Percentiles rank a stretch among this genome's conserved stretches.
These are phyloP conservation scores for Tolypocladium sp. DNA, from an alignment of 2,329 filamentous ascomycete genomes.

Conservation along the genomic window DNA sequence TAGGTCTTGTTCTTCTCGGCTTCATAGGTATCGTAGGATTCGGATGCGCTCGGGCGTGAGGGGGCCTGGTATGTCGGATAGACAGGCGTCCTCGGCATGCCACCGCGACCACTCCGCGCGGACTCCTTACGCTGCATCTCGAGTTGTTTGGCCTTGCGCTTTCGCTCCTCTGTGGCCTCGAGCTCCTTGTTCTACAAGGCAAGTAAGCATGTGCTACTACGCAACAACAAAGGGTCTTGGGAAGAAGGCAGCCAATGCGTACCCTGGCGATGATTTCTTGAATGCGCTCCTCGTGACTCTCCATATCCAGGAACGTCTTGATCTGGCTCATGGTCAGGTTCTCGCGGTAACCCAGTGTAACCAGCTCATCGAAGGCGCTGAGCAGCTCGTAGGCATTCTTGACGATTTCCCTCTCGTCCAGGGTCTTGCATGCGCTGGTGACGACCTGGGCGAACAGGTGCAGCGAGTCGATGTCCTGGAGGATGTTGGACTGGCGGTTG, in stretches of 20 bases:
- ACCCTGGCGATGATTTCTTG: constrained; percentile 94
- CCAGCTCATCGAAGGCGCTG: constrained; percentile 93
- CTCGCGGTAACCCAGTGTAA: constrained; percentile 91
- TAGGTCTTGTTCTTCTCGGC: constrained; percentile 93
- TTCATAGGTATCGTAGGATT: constrained; percentile 89
- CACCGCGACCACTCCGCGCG: constrained; percentile 61
- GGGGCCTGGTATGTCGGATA: constrained; percentile 88
- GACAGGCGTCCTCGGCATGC: constrained; percentile 63
- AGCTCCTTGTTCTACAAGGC: constrained; percentile 82
- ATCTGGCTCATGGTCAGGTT: constrained; percentile 96
- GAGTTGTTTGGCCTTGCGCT: constrained; percentile 95
- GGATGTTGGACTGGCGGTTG: constrained; percentile 97
- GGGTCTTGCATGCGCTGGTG: constrained; percentile 86
- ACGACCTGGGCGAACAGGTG: constrained; percentile 98
- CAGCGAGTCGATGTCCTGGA: constrained; percentile 97
- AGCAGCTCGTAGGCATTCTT: constrained; percentile 94
- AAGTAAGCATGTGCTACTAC: constrained; percentile 11
- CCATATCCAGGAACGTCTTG: constrained; percentile 99
- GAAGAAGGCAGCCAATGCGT: constrained; percentile 18
- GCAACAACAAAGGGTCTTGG: background rate
- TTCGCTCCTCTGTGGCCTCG: constrained; percentile 95
- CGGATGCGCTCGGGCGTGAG: constrained; percentile 60
- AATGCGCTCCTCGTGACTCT: constrained; percentile 96
- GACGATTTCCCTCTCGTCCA: constrained; percentile 92
- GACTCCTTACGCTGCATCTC: constrained; percentile 98